A percentile compares a stretch with the other conserved stretches of the same genome.
These are phyloP conservation scores for Trichosporon ovoides DNA, from an alignment of 1,284 basidiomycete genomes.

Conservation along the genomic window DNA sequence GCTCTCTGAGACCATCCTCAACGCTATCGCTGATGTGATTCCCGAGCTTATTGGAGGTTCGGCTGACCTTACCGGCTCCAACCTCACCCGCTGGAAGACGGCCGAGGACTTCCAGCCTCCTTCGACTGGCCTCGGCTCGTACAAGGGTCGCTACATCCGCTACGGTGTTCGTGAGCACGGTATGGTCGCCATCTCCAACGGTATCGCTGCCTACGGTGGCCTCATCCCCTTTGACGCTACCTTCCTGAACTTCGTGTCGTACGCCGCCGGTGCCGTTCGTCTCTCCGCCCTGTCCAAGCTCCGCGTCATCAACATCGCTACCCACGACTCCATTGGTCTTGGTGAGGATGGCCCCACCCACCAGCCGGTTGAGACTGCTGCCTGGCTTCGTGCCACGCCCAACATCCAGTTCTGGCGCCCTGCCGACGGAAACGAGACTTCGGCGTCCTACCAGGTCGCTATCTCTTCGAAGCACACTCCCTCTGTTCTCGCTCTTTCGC, in stretches of 20 bases:
- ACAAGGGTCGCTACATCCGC: conserved; percentile 83
- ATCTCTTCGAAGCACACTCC: conserved; percentile 70
- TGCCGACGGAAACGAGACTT: conserved; percentile 90
- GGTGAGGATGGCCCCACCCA: conserved; percentile 94
- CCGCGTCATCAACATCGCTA: conserved; percentile 67
- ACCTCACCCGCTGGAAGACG: conserved; percentile 77
- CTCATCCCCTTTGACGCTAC: conserved; percentile 81
- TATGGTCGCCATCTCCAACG: conserved; percentile 94
- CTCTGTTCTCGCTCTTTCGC: conserved; percentile 53
- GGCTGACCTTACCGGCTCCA: conserved; percentile 87
- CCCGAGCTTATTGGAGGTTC: conserved; percentile 87
- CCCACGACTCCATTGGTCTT: conserved; percentile 84
- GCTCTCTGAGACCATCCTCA: conserved; percentile 83
- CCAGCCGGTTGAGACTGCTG: conserved; percentile 71
- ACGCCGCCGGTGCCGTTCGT: conserved; percentile 84
- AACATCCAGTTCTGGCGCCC: conserved; percentile 89
- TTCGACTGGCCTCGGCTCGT: conserved; percentile 73
- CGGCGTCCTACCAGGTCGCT: conserved; percentile 78
- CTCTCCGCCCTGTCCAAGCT: conserved; percentile 82
- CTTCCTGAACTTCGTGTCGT: conserved; percentile 93
- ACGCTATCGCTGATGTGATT: conserved; percentile 64
- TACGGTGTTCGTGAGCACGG: conserved; percentile 97
- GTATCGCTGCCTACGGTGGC: conserved; percentile 72
- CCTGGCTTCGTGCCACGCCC: conserved; percentile 79
- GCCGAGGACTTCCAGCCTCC: conserved; percentile 85